Conservation (phyloP, 2,329 filamentous ascomycete species). For the Clonostachys rosea region DNA sequence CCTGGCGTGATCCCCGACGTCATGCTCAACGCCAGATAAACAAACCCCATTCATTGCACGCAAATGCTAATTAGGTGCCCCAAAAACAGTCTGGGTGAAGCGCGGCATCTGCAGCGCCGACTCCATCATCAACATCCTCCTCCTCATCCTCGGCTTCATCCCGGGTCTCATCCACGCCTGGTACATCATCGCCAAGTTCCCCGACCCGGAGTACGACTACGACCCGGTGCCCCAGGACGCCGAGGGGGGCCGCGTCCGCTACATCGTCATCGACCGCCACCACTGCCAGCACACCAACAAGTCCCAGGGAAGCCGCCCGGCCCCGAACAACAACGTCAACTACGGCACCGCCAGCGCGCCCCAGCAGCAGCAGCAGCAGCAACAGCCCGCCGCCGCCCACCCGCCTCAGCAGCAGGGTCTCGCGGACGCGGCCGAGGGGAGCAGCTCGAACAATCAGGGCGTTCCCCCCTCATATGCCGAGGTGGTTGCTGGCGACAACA, state of each 20-base stretch:
- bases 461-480: slow-evolving; percentile 85
- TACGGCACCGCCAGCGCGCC: slow-evolving; percentile 35
- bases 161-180: slow-evolving; percentile 91
- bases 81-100: slow-evolving; percentile 83
- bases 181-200: slow-evolving; percentile 94
- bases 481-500: slow-evolving; percentile 84
- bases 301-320: slow-evolving; percentile 16
- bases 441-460: slow-evolving; percentile 33
- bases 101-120: slow-evolving; percentile 88
- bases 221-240: slow-evolving; percentile 55
- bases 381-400: slow-evolving; percentile 10
- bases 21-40: neutral
- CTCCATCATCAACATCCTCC: slow-evolving; percentile 90
- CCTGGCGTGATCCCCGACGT: slow-evolving; percentile 1
- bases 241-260: slow-evolving; percentile 29
- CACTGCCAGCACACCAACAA: slow-evolving; percentile 10
- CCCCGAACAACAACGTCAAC: slow-evolving; percentile 23
- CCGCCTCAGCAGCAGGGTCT: slow-evolving; percentile 18
- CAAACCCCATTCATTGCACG: neutral
- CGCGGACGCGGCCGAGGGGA: slow-evolving; percentile 32
- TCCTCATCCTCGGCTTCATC: slow-evolving; percentile 73
- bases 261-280: neutral
- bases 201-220: slow-evolving; percentile 71
- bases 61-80: slow-evolving; percentile 9
- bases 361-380: slow-evolving; percentile 1